Percentiles rank a stretch among this genome's conserved stretches.
Evolutionary conservation across 177 flowering plant species (phyloP).

Genomic region (Vitis hybrid): DNA sequence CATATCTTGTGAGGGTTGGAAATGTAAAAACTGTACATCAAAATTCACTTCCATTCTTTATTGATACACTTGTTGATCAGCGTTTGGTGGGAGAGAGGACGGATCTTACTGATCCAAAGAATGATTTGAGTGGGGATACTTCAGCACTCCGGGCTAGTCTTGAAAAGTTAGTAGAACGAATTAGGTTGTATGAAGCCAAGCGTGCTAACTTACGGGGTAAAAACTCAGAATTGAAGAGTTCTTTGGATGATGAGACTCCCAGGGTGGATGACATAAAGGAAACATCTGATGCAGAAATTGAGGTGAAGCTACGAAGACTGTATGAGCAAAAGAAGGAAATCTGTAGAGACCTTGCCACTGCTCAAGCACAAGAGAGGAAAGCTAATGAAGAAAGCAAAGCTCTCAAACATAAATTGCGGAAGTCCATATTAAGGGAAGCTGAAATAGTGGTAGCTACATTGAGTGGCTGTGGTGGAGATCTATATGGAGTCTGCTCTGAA

Average conservation of each 20-base stretch:
- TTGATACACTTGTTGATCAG: conserved; percentile 90
- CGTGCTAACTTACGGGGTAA: conserved; percentile 69
- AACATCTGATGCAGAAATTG: conserved; percentile 62
- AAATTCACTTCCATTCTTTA: conserved; percentile 79
- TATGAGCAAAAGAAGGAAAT: conserved; percentile 72
- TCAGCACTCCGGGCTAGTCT: conserved; percentile 64
- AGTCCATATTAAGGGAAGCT: conserved; percentile 78
- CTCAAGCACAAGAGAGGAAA: conserved; percentile 77
- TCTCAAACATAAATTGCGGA: conserved; percentile 64
- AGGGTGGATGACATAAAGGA: conserved; percentile 39
- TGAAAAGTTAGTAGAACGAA: conserved; percentile 72
- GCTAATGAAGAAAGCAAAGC: conserved; percentile 61
- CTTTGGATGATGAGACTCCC: conserved; percentile 30
- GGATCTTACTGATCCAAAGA: conserved; percentile 30
- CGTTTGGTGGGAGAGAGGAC: conserved; percentile 65
- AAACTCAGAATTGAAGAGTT: conserved; percentile 24
- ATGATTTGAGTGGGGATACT: conserved; percentile 34
- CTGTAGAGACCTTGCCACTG: conserved; percentile 58
- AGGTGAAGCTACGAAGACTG: conserved; percentile 48
- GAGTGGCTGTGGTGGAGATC: conserved; percentile 97
- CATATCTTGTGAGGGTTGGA: conserved; percentile 94
- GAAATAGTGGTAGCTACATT: conserved; percentile 87
- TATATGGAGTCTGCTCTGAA: conserved; percentile 81
- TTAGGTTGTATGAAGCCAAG: conserved; percentile 68
- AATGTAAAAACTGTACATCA: conserved; percentile 86